Base-by-base conservation (phyloP, 148 eudicot genomes). In the Camellia granthamiana region DNA sequence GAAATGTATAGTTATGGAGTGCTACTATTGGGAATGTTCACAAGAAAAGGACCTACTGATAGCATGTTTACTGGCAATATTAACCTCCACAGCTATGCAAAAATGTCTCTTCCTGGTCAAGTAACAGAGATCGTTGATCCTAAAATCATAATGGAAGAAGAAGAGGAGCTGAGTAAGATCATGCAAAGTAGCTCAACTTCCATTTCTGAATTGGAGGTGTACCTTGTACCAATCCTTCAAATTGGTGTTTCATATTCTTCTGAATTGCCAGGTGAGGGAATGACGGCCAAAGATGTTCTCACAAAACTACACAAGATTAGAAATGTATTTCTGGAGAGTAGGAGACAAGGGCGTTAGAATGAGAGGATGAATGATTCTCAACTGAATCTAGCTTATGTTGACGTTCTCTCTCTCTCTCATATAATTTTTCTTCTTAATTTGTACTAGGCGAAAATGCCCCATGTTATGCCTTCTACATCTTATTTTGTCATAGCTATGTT, bases 1-100 rank as follows among this genome's bases (percentile, higher is more conserved):
- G 82, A 80, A 63, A 68, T 80, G 19, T 80, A 80, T 6, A 80
- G 77, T 63, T 80, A 80, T 38, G 77, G 82, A 21, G 62, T 80
- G 7, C 61, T 80, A 10, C 23, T 72, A 64, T 16, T 80, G 7
- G 70, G 63, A 51, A 58, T 73, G 72, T 72, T 80, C 62, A 62
- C 62, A 1, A 77, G 77, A 9, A 71, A 73, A 61, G 63, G 82
- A 9, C 82, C 82, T 16, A 64, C 83, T 3, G 47, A 55, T 70
- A 41, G 62, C 72, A 38, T 55, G 44, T 66, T 67, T 15, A 14
- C 6, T 7, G 62, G 68, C 49, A 55, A 54, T 52, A 30, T 30
- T 30, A 73, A 51, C 23, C 72, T 80, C 66, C 83, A 64, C 15
- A 65, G 46, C 60, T 64, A 63, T 52, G 78, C 42, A 12, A 74